Evolutionary conservation across 2,329 filamentous ascomycete species (phyloP).

Genomic region (Penicillium fuscoglaucum): DNA sequence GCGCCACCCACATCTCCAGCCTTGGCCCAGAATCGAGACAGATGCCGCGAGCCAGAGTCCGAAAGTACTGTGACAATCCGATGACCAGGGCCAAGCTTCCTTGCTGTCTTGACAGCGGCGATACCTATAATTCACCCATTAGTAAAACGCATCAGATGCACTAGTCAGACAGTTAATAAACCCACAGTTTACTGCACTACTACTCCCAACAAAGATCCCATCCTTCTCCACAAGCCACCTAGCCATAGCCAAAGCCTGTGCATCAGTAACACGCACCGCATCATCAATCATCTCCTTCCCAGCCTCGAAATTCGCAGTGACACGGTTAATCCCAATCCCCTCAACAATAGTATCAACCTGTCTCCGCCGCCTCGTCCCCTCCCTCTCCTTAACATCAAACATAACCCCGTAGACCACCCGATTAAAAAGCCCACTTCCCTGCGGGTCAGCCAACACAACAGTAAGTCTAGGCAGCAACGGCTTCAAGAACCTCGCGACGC

Average conservation of each 20-base stretch:
- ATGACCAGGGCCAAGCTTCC: conserved; percentile 50
- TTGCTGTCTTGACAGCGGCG: conserved; percentile 49
- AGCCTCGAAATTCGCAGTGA: conserved; percentile 90
- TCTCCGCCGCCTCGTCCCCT: conserved; percentile 82
- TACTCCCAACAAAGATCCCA: conserved; percentile 91
- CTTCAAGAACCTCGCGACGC: conserved; percentile 81
- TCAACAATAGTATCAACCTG: conserved; percentile 97
- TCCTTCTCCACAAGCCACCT: conserved; percentile 93
- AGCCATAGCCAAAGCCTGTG: conserved; percentile 91
- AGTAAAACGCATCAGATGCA: conserved; percentile 15
- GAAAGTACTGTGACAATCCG: conserved; percentile 51
- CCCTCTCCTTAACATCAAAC: conserved; percentile 84
- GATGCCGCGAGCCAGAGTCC: conserved; percentile 52
- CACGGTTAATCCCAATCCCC: conserved; percentile 89
- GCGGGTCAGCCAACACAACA: conserved; percentile 87
- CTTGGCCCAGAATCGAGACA: conserved; percentile 54
- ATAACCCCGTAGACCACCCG: conserved; percentile 91
- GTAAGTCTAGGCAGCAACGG: conserved; percentile 63
- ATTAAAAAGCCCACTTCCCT: conserved; percentile 91
- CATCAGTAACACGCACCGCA: conserved; percentile 82
- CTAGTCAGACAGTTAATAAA: conserved; percentile 16
- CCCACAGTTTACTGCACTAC: conserved; percentile 90
- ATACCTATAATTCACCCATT: conserved; percentile 39
- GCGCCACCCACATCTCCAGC: conserved; percentile 50
- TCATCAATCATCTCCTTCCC: conserved; percentile 86